These are phyloP conservation scores for Salvia sclarea DNA, from an alignment of 305 asterid genomes.

Conservation along the genomic window DNA sequence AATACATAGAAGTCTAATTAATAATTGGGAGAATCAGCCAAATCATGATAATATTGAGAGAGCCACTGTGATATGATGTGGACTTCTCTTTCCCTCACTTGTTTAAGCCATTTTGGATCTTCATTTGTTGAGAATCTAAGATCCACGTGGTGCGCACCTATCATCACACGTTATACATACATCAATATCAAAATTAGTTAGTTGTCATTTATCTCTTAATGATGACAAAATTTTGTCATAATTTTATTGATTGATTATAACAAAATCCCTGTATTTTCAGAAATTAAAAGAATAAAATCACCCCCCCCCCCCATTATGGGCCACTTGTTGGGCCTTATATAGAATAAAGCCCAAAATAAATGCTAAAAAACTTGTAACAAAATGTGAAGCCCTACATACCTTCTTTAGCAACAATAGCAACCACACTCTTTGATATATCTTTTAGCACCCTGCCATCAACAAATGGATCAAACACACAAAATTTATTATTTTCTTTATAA, in stretches of 20 bases:
- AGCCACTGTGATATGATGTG: slow-evolving; percentile 63
- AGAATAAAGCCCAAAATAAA: not conserved
- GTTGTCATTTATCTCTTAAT: not conserved
- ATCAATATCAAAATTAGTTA: not conserved
- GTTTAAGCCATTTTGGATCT: slow-evolving; percentile 81
- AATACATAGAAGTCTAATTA: not conserved
- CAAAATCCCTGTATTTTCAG: not conserved
- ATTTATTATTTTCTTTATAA: too few relatives aligned
- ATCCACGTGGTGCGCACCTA: slow-evolving; percentile 92
- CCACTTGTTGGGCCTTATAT: not conserved
- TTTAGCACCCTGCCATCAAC: slow-evolving; percentile 63
- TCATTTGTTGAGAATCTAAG: slow-evolving; percentile 73
- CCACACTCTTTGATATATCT: slow-evolving; percentile 58
- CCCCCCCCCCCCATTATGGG: not conserved
- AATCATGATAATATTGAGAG: slow-evolving; percentile 52
- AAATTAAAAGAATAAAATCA: not conserved
- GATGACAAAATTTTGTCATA: not conserved
- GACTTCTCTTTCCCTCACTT: slow-evolving; percentile 60
- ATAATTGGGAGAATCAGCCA: slow-evolving; percentile 24
- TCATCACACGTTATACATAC: not conserved
- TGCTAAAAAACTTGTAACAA: not conserved
- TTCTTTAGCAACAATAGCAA: slow-evolving; percentile 72
- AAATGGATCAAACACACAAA: not conserved
- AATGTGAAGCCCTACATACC: slow-evolving; percentile 38
- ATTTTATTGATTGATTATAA: too few relatives aligned